A percentile compares a stretch with the other conserved stretches of the same genome.
phyloP scores from a whole-genome alignment of 1,284 basidiomycete genomes.

The Heterobasidion occidentale region DNA sequence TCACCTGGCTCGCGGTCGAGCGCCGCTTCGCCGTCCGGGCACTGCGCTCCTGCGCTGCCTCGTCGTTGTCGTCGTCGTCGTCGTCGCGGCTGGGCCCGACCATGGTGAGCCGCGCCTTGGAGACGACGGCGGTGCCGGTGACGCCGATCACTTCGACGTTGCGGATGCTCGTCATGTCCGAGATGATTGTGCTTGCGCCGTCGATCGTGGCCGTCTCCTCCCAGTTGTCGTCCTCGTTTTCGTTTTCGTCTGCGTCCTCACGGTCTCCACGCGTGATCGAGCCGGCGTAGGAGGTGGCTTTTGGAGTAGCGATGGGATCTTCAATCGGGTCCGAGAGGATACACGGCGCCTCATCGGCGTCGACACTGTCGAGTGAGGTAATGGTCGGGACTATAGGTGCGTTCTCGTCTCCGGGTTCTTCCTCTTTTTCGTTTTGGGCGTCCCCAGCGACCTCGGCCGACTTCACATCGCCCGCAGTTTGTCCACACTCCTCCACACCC shows the following conservation, averaged over 20 bases:
- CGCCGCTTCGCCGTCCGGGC: conserved; percentile 11
- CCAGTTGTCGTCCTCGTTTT: conserved; percentile 13
- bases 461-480: too few species aligned
- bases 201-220: conserved; percentile 12
- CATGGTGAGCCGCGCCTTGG: conserved; percentile 21
- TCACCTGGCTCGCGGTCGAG: conserved; percentile 5
- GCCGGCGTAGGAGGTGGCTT: neutral
- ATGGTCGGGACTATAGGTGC: too few species aligned
- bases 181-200: conserved; percentile 9
- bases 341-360: too few species aligned
- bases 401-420: too few species aligned
- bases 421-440: too few species aligned
- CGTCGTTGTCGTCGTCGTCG: neutral
- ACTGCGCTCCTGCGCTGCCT: neutral
- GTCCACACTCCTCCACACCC: neutral
- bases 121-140: conserved; percentile 23
- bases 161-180: conserved; percentile 5
- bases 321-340: too few species aligned
- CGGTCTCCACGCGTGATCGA: neutral
- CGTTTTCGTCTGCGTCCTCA: neutral
- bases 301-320: too few species aligned
- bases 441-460: too few species aligned
- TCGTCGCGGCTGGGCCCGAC: conserved; percentile 2
- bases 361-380: too few species aligned
- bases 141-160: conserved; percentile 23